These are phyloP conservation scores for Venturiaceae sp. DNA, from an alignment of 2,329 filamentous ascomycete species.

Conservation along the genomic window DNA sequence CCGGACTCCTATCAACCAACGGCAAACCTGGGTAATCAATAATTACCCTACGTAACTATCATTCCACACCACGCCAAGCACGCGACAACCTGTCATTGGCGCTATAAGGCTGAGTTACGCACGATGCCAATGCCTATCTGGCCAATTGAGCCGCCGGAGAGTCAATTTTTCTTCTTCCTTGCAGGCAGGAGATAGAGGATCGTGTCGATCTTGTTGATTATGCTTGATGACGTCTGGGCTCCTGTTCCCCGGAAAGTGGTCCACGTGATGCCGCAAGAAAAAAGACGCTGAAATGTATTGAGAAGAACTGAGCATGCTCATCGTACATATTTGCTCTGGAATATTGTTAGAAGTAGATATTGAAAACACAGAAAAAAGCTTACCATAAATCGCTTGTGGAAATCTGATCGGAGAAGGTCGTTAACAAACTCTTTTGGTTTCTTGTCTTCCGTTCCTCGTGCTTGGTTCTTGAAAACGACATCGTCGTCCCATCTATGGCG, in stretches of 20 bases:
- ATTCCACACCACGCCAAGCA: neutral
- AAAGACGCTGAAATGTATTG: neutral
- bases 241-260: too few relatives aligned
- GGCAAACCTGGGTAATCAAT: neutral
- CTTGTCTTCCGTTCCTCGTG: constrained; percentile 85
- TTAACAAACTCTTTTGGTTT: constrained; percentile 96
- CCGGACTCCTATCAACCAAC: neutral
- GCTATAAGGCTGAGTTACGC: neutral
- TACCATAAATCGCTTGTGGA: constrained; percentile 93
- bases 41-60: neutral
- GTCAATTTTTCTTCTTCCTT: neutral
- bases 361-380: neutral
- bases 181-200: neutral
- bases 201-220: constrained; percentile 1
- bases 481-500: constrained; percentile 80
- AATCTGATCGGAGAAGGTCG: constrained; percentile 86
- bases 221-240: constrained; percentile 1
- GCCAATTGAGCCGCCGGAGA: neutral
- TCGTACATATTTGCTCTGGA: constrained; percentile 29
- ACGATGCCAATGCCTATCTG: neutral
- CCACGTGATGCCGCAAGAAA: neutral
- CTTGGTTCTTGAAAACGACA: constrained; percentile 98
- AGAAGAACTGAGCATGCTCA: constrained; percentile 9
- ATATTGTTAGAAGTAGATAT: neutral
- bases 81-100: neutral